Base-by-base conservation (phyloP, 2,329 filamentous ascomycete species). In the Ploettnerulaceae sp. region DNA sequence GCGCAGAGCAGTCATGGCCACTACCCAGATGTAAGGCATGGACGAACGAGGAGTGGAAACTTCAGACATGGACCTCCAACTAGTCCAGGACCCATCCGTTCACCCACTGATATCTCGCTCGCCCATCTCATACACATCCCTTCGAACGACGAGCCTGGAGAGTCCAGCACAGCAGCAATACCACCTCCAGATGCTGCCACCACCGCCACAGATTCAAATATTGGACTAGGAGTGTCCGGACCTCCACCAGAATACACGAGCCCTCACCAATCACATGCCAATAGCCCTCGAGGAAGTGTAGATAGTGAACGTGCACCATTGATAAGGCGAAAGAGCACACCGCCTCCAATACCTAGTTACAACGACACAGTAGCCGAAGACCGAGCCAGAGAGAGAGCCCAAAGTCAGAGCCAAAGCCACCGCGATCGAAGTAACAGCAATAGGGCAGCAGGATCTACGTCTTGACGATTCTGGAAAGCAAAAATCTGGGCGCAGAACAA, bases 41-140 rank as follows among this genome's bases (percentile, higher is more conserved):
- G 77, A 29, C 76, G 89, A 49, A 84, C 85, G 32, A 77, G 81
- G 51, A 93, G 86, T 60, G 86, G 86, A 43, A 90, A 88, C 59
- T 82, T 89, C 61, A 77, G 89, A 54, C 73, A 90, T 35, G 69
- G 69, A 42, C 73, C 82, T 52, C 86, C 89, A 7, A 86, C 86
- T 15, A 95, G 88, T 62, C 90, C 91, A 0, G 93, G 93, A 3
- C 93, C 93, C 1, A 77, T 89, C 51, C 79, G 91, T 57, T 94
- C 88, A 61, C 90, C 93, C 7, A 97, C 93, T 8, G 93, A 97
- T 65, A 98, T 98, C 56, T 96, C 90, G 7, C 77, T 98, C 37
- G 87, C 90, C 21, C 89, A 91, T 60, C 76, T 96, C 43, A 82
- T 87, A 34, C 85, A 84, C 48, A 74, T 84, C 44, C 75, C 82